Percentiles rank a stretch among this genome's conserved stretches.
These are phyloP conservation scores for Hippophae tibetana DNA, from an alignment of 306 rosid genomes.

Conservation along the genomic window DNA sequence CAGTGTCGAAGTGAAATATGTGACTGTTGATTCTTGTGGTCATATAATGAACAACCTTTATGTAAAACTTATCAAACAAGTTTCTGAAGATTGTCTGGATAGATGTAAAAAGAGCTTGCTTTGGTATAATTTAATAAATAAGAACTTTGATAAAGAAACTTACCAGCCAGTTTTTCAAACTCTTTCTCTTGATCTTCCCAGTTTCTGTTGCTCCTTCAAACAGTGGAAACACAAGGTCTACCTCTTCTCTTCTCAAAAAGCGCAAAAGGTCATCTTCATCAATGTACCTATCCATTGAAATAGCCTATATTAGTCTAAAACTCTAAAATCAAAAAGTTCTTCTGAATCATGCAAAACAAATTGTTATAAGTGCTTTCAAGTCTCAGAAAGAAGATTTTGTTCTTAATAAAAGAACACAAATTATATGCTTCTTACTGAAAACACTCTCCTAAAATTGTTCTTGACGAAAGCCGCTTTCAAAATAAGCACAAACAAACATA, in stretches of 20 bases:
- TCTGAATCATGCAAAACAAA: no score
- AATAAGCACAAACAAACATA: conserved; percentile 7
- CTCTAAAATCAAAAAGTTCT: no score
- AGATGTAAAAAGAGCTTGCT: background rate
- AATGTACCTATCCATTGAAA: conserved; percentile 41
- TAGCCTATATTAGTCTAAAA: no score
- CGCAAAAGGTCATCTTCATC: conserved; percentile 70
- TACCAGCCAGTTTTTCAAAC: conserved; percentile 80
- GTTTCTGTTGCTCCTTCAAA: conserved; percentile 69
- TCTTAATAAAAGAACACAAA: no score
- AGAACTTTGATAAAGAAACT: background rate
- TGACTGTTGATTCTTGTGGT: no score
- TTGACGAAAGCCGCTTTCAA: background rate
- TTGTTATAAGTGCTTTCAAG: no score
- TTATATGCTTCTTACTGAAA: no score
- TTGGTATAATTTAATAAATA: background rate
- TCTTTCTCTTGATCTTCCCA: conserved; percentile 59
- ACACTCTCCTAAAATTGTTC: no score
- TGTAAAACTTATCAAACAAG: background rate
- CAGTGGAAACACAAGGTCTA: conserved; percentile 49
- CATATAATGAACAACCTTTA: background rate
- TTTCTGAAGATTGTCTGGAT: background rate
- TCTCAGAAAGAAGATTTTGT: no score
- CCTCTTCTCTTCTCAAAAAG: conserved; percentile 64
- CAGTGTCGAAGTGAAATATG: no score